Conservation (phyloP, 2,329 filamentous ascomycete species). For the Bipolaris victoriae region DNA sequence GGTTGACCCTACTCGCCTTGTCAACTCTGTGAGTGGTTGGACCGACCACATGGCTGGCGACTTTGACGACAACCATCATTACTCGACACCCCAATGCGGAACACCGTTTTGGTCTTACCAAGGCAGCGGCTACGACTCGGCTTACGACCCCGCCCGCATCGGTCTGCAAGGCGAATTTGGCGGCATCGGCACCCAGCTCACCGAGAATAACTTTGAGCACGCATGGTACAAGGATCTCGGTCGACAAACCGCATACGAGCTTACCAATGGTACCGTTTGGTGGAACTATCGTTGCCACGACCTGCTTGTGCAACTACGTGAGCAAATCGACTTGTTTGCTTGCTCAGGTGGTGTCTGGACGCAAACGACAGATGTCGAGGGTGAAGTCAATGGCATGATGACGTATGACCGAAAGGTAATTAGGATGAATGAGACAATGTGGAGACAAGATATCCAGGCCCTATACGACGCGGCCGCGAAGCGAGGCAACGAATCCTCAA, state of each 20-base stretch:
- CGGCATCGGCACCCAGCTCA: conserved; percentile 68
- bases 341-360: conserved; percentile 75
- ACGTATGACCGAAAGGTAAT: conserved; percentile 70
- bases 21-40: conserved; percentile 71
- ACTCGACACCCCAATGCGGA: conserved; percentile 73
- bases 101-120: conserved; percentile 68
- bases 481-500: conserved; percentile 9
- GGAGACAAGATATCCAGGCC: conserved; percentile 65
- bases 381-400: conserved; percentile 73
- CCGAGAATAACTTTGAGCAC: conserved; percentile 58
- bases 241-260: conserved; percentile 70
- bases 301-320: conserved; percentile 55
- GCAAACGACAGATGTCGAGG: conserved; percentile 76
- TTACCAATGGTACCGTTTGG: conserved; percentile 61
- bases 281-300: conserved; percentile 71
- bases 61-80: conserved; percentile 72
- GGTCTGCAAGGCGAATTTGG: conserved; percentile 75
- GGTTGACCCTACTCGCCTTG: conserved; percentile 68
- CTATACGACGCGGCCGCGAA: conserved; percentile 60
- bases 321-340: conserved; percentile 60
- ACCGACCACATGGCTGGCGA: conserved; percentile 71
- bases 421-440: conserved; percentile 63
- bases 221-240: conserved; percentile 66
- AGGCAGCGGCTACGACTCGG: conserved; percentile 60
- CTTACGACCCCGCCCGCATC: conserved; percentile 62